Evolutionary conservation across 148 eudicot species (phyloP).

Genomic region (Nepenthes mirabilis): DNA sequence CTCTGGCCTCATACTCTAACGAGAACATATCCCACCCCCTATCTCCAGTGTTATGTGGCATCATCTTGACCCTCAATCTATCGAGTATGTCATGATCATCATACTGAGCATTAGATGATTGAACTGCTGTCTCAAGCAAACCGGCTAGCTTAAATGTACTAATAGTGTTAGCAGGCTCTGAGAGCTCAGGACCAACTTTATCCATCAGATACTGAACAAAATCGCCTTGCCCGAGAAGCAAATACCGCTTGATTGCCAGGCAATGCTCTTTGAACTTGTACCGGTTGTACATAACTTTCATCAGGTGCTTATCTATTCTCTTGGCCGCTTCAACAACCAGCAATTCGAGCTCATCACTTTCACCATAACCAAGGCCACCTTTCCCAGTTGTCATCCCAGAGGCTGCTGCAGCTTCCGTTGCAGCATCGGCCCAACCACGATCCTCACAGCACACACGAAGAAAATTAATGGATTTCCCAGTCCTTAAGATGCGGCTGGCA

Average conservation of each 20-base stretch:
- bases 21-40: slow-evolving; percentile 99
- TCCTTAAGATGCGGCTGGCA: slow-evolving; percentile 76
- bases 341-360: slow-evolving; percentile 91
- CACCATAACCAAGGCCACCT: slow-evolving; percentile 94
- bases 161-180: slow-evolving; percentile 89
- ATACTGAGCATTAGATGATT: slow-evolving; percentile 93
- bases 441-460: slow-evolving; percentile 95
- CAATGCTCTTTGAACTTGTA: slow-evolving; percentile 96
- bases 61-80: slow-evolving; percentile 86
- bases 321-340: slow-evolving; percentile 89
- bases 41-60: slow-evolving; percentile 93
- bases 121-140: slow-evolving; percentile 77
- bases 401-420: slow-evolving; percentile 93
- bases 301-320: slow-evolving; percentile 80
- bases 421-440: slow-evolving; percentile 92
- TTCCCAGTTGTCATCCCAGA: slow-evolving; percentile 82
- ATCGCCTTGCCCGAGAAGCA: slow-evolving; percentile 97
- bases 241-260: slow-evolving; percentile 84
- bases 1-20: slow-evolving; percentile 80
- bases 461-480: slow-evolving; percentile 94
- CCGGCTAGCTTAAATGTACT: slow-evolving; percentile 93
- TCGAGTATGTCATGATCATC: slow-evolving; percentile 81
- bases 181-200: slow-evolving; percentile 87
- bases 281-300: slow-evolving; percentile 62
- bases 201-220: slow-evolving; percentile 99